These are phyloP conservation scores for Tillandsia leiboldiana DNA, from an alignment of 176 grass and related monocot species.

Conservation along the genomic window DNA sequence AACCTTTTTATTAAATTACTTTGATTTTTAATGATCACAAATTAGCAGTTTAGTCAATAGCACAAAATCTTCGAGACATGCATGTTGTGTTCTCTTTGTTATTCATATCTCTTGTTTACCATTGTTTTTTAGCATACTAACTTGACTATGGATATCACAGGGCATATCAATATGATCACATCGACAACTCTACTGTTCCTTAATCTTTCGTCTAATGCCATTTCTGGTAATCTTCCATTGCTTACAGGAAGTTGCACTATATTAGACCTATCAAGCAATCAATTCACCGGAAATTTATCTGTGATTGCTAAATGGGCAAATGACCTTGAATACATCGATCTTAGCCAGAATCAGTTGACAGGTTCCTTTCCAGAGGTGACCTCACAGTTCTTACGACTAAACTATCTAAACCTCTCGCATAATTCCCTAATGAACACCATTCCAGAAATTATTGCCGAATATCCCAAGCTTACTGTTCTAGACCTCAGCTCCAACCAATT, in stretches of 20 bases:
- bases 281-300: slow-evolving; percentile 76
- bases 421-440: slow-evolving; percentile 52
- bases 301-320: slow-evolving; percentile 81
- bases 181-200: slow-evolving; percentile 73
- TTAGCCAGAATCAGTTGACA: slow-evolving; percentile 72
- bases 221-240: slow-evolving; percentile 83
- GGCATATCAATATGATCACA: slow-evolving; percentile 99
- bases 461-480: slow-evolving; percentile 78
- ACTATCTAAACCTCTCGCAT: slow-evolving; percentile 79
- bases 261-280: slow-evolving; percentile 91
- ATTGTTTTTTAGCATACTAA: slow-evolving; percentile 6
- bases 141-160: slow-evolving; percentile 33
- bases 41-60: too few relatives aligned
- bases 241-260: slow-evolving; percentile 76
- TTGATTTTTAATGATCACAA: too few relatives aligned
- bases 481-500: slow-evolving; percentile 85
- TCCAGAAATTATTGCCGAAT: slow-evolving; percentile 61
- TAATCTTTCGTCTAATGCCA: slow-evolving; percentile 85
- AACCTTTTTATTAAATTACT: background rate
- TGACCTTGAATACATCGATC: slow-evolving; percentile 77
- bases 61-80: background rate
- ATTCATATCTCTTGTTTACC: background rate
- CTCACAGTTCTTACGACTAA: slow-evolving; percentile 77
- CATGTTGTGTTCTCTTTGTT: background rate
- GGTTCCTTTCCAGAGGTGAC: slow-evolving; percentile 66